phyloP scores from a whole-genome alignment of 345 rosid species.

The Euphorbia tirucalli region DNA sequence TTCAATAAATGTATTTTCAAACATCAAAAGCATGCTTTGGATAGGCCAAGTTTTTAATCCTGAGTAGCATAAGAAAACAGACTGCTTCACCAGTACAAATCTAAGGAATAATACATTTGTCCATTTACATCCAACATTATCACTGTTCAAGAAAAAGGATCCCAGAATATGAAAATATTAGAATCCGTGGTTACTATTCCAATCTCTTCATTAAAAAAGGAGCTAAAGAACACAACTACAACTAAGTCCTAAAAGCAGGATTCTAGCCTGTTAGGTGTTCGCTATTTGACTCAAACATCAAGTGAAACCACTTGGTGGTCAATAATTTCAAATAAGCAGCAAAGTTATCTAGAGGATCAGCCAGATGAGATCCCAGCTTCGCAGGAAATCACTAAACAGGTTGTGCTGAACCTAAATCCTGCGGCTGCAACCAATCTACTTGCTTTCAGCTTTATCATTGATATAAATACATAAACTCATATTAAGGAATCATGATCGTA shows the following conservation, averaged over 20 bases:
- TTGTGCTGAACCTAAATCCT: neutral
- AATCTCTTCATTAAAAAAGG: neutral
- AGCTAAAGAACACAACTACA: neutral
- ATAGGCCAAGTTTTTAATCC: constrained; percentile 1
- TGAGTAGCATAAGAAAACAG: neutral
- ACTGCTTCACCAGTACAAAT: neutral
- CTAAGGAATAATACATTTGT: neutral
- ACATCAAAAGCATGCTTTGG: neutral
- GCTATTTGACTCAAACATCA: neutral
- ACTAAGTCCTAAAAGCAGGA: neutral
- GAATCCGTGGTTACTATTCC: neutral
- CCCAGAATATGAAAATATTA: neutral
- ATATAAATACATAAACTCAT: neutral
- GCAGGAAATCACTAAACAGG: neutral
- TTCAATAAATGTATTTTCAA: constrained; percentile 13
- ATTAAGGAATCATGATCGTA: neutral
- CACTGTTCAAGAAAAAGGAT: neutral
- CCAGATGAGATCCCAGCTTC: neutral
- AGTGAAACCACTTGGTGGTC: neutral
- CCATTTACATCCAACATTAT: neutral
- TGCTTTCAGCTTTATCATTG: neutral
- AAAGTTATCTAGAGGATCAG: neutral
- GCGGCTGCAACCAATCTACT: neutral
- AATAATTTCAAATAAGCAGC: neutral
- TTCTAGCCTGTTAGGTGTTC: neutral